A percentile compares a stretch with the other conserved stretches of the same genome.
These are phyloP conservation scores for Heimioporus sp. DNA, from an alignment of 768 basidiomycete genomes.

Conservation along the genomic window DNA sequence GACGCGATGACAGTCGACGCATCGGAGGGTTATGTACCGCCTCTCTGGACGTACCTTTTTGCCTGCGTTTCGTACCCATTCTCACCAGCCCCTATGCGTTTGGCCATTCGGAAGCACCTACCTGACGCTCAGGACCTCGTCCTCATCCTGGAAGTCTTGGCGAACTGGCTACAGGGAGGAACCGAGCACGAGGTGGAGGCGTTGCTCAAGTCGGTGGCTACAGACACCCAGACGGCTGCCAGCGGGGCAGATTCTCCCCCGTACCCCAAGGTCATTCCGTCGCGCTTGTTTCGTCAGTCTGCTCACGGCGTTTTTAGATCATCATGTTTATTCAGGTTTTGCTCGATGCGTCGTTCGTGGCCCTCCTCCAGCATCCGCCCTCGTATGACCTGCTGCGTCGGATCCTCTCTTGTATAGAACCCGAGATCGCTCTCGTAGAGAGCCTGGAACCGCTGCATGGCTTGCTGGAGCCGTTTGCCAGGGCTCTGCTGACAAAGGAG, in stretches of 20 bases:
- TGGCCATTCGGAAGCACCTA: conserved; percentile 43
- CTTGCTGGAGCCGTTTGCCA: conserved; percentile 59
- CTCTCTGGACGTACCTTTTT: conserved; percentile 37
- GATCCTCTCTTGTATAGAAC: conserved; percentile 50
- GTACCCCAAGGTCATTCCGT: conserved; percentile 37
- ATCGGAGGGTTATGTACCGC: conserved; percentile 25
- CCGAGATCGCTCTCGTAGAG: conserved; percentile 51
- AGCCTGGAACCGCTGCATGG: conserved; percentile 57
- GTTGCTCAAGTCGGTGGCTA: conserved; percentile 21
- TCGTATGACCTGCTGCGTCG: conserved; percentile 52
- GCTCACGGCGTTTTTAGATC: conserved; percentile 45
- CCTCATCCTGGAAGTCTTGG: conserved; percentile 36
- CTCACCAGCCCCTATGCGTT: conserved; percentile 38
- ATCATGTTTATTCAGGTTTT: conserved; percentile 60
- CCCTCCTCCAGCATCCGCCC: conserved; percentile 61
- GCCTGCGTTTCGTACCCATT: conserved; percentile 40
- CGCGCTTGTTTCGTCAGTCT: conserved; percentile 32
- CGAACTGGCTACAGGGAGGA: conserved; percentile 38
- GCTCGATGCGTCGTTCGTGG: conserved; percentile 71
- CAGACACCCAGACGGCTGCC: conserved; percentile 12
- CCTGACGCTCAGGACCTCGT: conserved; percentile 39
- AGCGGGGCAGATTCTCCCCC: conserved; percentile 19
- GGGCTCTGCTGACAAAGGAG: conserved; percentile 52
- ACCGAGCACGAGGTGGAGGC: conserved; percentile 22
- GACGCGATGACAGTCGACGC: conserved; percentile 39